These are phyloP conservation scores for Floccularia luteovirens DNA, from an alignment of 768 basidiomycete species.

Conservation along the genomic window DNA sequence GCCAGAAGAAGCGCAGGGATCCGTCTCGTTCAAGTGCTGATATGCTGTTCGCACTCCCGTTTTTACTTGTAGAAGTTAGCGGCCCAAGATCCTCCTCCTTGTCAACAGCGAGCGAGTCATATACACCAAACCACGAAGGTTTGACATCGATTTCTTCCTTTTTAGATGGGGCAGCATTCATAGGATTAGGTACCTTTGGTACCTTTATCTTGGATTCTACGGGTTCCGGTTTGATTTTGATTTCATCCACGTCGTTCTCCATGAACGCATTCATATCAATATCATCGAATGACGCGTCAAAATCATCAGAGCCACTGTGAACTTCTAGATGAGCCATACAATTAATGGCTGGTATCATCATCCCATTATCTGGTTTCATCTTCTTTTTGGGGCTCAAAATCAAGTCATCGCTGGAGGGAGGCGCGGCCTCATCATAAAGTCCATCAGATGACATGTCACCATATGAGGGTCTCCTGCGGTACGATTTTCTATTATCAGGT, in stretches of 20 bases:
- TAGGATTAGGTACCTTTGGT: conserved; percentile 15
- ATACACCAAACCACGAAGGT: conserved; percentile 68
- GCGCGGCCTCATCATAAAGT: conserved; percentile 22
- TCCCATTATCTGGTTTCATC: conserved; percentile 33
- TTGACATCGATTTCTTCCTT: conserved; percentile 39
- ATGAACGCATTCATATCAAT: conserved; percentile 58
- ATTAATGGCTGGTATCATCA: conserved; percentile 48
- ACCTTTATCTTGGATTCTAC: too few relatives aligned
- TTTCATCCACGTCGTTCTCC: conserved; percentile 46
- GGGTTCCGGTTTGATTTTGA: conserved; percentile 27
- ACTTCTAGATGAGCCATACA: conserved; percentile 55
- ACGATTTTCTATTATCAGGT: conserved; percentile 17
- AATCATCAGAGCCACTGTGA: conserved; percentile 40
- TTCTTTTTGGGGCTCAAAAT: conserved; percentile 69
- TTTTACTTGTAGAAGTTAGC: conserved; percentile 23
- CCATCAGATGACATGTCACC: conserved; percentile 42
- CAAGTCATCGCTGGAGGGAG: conserved; percentile 51
- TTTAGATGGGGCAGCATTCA: conserved; percentile 12
- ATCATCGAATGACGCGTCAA: conserved; percentile 38
- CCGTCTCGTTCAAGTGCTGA: conserved; percentile 79
- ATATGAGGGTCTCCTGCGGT: conserved; percentile 23
- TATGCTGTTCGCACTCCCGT: conserved; percentile 29
- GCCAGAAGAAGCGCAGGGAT: conserved; percentile 88
- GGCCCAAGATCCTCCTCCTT: conserved; percentile 55
- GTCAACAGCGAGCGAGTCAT: conserved; percentile 61